Conservation (phyloP, 306 rosid species). For the Quercus alba region DNA sequence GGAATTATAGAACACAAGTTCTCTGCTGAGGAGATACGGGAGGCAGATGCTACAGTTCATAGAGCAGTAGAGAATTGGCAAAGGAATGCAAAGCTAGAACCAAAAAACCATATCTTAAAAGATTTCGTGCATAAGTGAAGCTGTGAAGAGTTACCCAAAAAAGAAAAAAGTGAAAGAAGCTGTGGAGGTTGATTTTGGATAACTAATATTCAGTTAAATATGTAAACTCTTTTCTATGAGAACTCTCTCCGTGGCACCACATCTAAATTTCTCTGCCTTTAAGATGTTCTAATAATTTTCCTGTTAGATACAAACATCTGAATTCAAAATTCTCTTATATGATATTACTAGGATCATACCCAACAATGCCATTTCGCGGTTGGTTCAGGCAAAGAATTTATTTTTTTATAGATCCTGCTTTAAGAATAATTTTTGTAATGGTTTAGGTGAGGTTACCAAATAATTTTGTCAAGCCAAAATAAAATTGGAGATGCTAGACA, state of each 20-base stretch:
- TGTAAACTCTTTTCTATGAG: not conserved
- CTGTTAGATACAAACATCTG: not conserved
- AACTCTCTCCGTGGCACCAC: not conserved
- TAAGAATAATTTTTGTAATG: no score
- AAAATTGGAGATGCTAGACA: no score
- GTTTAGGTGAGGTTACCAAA: no score
- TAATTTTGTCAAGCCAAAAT: no score
- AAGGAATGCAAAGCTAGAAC: constrained; percentile 44
- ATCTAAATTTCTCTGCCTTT: not conserved
- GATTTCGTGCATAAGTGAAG: constrained; percentile 49
- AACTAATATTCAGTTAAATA: not conserved
- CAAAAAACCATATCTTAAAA: constrained; percentile 37
- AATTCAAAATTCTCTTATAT: no score
- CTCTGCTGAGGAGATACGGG: constrained; percentile 63
- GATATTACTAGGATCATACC: no score
- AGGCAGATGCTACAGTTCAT: constrained; percentile 56
- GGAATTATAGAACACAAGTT: constrained; percentile 86
- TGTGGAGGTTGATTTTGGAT: not conserved
- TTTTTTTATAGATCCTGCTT: no score
- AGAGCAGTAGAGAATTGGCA: constrained; percentile 76
- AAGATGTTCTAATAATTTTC: not conserved
- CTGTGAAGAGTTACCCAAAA: not conserved
- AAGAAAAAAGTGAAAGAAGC: not conserved
- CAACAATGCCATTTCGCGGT: no score
- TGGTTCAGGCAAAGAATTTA: no score